Evolutionary conservation across 2,329 filamentous ascomycete genomes (phyloP).

Genomic region (Cercospora janseana): DNA sequence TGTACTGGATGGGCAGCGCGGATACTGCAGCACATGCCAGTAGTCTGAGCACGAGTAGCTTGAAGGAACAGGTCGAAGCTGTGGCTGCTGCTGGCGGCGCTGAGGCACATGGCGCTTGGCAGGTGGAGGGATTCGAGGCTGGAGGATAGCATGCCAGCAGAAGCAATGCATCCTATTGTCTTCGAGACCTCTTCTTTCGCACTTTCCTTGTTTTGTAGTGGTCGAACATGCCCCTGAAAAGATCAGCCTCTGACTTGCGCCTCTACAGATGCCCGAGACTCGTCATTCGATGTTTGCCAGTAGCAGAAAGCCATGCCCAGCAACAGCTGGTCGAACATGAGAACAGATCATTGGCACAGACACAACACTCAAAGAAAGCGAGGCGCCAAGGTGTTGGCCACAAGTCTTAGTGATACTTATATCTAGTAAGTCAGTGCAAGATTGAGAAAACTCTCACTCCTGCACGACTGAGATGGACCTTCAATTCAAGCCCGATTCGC

Average conservation of each 20-base stretch:
- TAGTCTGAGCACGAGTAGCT: constrained; percentile 50
- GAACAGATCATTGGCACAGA: not conserved
- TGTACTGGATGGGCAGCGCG: constrained; percentile 77
- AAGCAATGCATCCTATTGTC: not conserved
- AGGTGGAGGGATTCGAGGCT: constrained; percentile 39
- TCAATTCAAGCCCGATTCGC: constrained; percentile 1
- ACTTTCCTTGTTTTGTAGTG: no score
- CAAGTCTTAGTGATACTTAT: constrained; percentile 1
- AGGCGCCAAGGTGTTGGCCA: not conserved
- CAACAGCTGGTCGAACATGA: not conserved
- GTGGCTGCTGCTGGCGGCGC: constrained; percentile 16
- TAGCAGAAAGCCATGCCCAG: no score
- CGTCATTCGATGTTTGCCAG: no score
- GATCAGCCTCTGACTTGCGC: no score
- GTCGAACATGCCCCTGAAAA: no score
- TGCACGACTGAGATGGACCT: constrained; percentile 1
- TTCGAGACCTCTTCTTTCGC: no score
- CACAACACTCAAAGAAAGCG: not conserved
- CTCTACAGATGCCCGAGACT: no score
- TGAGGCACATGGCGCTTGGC: constrained; percentile 35
- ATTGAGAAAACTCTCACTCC: not conserved
- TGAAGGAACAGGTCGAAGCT: constrained; percentile 14
- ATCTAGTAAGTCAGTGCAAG: not conserved
- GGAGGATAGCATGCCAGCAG: constrained; percentile 11
- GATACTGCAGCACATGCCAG: constrained; percentile 64